A percentile compares a stretch with the other conserved stretches of the same genome.
Evolutionary conservation across 495 filamentous ascomycete genomes (phyloP).

Genomic region (Pseudoneurospora amorphoporcata): DNA sequence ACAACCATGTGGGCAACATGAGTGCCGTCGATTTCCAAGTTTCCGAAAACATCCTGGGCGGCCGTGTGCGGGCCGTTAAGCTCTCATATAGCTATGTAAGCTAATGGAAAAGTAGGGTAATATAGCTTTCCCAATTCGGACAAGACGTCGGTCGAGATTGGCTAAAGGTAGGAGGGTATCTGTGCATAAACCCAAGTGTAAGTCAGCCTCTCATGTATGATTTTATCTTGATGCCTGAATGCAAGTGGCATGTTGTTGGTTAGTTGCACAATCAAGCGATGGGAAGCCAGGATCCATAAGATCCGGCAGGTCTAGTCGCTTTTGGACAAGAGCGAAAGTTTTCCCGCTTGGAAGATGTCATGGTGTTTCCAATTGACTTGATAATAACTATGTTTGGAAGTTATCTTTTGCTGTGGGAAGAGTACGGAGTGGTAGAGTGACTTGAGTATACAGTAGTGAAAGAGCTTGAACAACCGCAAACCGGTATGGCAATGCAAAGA

Average conservation of each 20-base stretch:
- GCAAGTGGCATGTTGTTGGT: background rate
- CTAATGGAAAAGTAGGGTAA: background rate
- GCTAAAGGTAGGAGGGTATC: background rate
- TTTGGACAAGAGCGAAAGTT: background rate
- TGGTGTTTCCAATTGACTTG: background rate
- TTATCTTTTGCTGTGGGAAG: background rate
- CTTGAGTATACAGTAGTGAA: background rate
- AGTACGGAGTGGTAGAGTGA: background rate
- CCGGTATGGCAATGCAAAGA: background rate
- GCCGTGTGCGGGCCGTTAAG: background rate
- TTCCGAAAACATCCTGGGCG: background rate
- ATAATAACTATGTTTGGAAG: background rate
- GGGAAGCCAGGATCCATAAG: background rate
- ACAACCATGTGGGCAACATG: background rate
- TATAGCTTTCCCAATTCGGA: background rate
- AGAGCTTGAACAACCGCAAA: background rate
- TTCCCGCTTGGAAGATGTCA: background rate
- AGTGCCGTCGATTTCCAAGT: background rate
- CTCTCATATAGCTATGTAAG: background rate
- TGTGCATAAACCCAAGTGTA: background rate
- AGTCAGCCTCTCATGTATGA: background rate
- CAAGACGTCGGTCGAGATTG: background rate
- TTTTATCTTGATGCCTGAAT: background rate
- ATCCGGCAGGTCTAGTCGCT: background rate
- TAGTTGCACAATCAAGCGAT: background rate